A percentile compares a stretch with the other conserved stretches of the same genome.
These are phyloP conservation scores for Suhomyces emberorum DNA, from an alignment of 805 yeast species.

Conservation along the genomic window DNA sequence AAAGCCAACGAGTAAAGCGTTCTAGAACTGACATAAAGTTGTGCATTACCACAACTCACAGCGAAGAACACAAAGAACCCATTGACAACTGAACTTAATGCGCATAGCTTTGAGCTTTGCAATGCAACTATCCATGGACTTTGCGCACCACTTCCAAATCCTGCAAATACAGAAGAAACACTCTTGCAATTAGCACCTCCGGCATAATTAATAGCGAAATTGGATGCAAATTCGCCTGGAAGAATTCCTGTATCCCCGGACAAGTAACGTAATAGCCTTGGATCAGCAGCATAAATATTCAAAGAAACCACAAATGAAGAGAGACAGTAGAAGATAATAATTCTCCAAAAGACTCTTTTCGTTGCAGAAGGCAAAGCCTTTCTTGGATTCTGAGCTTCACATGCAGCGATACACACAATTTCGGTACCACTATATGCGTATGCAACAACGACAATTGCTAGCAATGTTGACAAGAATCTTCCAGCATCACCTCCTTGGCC, in stretches of 20 bases:
- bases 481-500: slow-evolving; percentile 66
- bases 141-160: slow-evolving; percentile 39
- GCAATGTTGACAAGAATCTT: slow-evolving; percentile 54
- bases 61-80: slow-evolving; percentile 47
- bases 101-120: slow-evolving; percentile 37
- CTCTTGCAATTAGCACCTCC: slow-evolving; percentile 36
- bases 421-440: slow-evolving; percentile 83
- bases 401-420: slow-evolving; percentile 77
- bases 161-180: slow-evolving; percentile 25
- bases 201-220: slow-evolving; percentile 29
- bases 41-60: slow-evolving; percentile 44
- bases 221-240: slow-evolving; percentile 16
- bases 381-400: slow-evolving; percentile 82
- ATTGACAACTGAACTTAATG: slow-evolving; percentile 37
- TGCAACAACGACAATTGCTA: slow-evolving; percentile 61
- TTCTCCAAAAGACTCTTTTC: slow-evolving; percentile 68
- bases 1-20: slow-evolving; percentile 41
- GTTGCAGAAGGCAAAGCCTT: slow-evolving; percentile 76
- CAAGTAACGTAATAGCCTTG: slow-evolving; percentile 58
- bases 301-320: slow-evolving; percentile 68
- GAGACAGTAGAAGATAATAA: slow-evolving; percentile 60
- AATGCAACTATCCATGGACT: slow-evolving; percentile 46
- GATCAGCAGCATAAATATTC: slow-evolving; percentile 76
- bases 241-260: slow-evolving; percentile 32
- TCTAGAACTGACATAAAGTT: slow-evolving; percentile 41